Evolutionary conservation across 805 yeast species (phyloP).

Genomic region (Yarrowia hollandica): DNA sequence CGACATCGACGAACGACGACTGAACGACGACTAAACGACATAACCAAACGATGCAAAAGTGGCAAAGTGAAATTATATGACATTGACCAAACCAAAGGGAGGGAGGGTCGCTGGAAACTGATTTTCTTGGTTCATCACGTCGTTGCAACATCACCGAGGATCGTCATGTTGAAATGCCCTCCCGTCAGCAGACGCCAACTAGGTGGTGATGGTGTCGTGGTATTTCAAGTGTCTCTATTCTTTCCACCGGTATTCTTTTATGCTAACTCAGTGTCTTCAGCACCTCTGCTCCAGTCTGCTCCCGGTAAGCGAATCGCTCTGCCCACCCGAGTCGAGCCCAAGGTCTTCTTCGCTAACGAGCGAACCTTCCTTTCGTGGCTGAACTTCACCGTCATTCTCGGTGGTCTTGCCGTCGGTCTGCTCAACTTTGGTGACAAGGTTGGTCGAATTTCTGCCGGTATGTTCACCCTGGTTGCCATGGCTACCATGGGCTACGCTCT

Average conservation of each 20-base stretch:
- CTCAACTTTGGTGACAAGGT: slow-evolving; percentile 93
- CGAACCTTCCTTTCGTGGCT: slow-evolving; percentile 98
- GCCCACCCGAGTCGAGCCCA: slow-evolving; percentile 98
- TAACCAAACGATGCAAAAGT: too few species aligned
- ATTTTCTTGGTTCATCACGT: too few species aligned
- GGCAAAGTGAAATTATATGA: too few species aligned
- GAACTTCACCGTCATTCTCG: slow-evolving; percentile 96
- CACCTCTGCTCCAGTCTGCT: slow-evolving; percentile 28
- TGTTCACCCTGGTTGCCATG: slow-evolving; percentile 96
- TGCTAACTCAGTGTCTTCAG: slow-evolving; percentile 27
- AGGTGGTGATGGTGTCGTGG: too few species aligned
- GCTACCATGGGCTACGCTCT: slow-evolving; percentile 96
- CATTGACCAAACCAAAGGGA: too few species aligned
- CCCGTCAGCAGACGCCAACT: too few species aligned
- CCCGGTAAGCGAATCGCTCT: slow-evolving; percentile 86
- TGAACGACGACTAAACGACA: too few species aligned
- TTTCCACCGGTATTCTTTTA: neutral
- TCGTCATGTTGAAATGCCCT: too few species aligned
- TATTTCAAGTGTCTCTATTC: neutral
- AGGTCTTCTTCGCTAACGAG: slow-evolving; percentile 97
- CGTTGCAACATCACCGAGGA: too few species aligned
- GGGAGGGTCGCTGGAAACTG: too few species aligned
- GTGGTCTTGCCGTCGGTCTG: slow-evolving; percentile 94
- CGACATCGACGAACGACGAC: too few species aligned
- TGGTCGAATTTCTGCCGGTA: slow-evolving; percentile 89